Conservation (phyloP, 495 filamentous ascomycete genomes). For the Echria macrotheca region DNA sequence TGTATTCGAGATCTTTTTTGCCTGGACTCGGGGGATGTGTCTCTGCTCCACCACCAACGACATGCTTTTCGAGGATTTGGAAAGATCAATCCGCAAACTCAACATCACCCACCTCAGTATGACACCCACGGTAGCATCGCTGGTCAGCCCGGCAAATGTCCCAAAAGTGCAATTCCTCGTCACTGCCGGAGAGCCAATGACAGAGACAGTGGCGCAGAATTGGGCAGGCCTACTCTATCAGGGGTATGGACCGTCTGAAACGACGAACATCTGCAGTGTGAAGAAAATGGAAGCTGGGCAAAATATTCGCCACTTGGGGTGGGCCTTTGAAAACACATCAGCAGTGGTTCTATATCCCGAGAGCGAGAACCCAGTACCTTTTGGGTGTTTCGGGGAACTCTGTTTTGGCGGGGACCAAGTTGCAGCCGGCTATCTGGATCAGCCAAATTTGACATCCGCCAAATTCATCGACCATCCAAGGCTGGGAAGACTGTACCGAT, state of each 20-base stretch:
- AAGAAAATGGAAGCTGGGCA: conserved; percentile 47
- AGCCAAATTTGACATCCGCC: conserved; percentile 45
- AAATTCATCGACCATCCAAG: conserved; percentile 61
- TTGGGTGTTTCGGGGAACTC: conserved; percentile 70
- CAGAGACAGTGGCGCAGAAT: conserved; percentile 53
- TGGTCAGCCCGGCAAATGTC: conserved; percentile 56
- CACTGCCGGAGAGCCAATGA: conserved; percentile 67
- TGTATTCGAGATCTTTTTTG: conserved; percentile 75
- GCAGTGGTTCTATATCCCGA: conserved; percentile 54
- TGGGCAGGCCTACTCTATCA: conserved; percentile 68
- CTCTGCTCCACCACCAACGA: conserved; percentile 65
- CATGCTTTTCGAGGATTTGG: conserved; percentile 58
- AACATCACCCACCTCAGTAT: conserved; percentile 68
- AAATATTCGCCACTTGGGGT: conserved; percentile 54
- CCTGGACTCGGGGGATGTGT: conserved; percentile 68
- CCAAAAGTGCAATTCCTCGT: conserved; percentile 62
- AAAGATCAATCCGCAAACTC: conserved; percentile 50
- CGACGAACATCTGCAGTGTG: conserved; percentile 69
- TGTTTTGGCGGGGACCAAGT: conserved; percentile 80
- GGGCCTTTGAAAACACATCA: conserved; percentile 63
- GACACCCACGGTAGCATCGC: conserved; percentile 70
- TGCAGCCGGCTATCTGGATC: conserved; percentile 63
- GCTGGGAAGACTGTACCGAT: conserved; percentile 64
- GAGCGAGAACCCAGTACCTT: conserved; percentile 45
- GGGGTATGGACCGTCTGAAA: conserved; percentile 69